Base-by-base conservation (phyloP, 2,329 filamentous ascomycete genomes). In the Neoascochyta sp. region DNA sequence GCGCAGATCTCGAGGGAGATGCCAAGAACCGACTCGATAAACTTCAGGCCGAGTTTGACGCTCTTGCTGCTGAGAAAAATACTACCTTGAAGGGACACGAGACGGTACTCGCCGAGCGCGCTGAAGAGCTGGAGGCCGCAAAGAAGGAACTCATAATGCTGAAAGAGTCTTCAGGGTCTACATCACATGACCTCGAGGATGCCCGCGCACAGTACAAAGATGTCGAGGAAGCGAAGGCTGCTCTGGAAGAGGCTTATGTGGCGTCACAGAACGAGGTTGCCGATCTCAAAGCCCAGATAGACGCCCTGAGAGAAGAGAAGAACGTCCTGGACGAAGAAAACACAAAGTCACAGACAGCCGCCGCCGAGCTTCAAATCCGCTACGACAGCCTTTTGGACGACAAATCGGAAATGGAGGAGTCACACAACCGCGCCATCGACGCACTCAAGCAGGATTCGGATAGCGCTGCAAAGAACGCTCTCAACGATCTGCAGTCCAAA, bases 1-100 rank as follows among this genome's bases (percentile, higher is more conserved):
- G 57, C 8, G 57, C 56, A 1, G 55, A 62, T 27, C 45, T 63
- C 4, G 57, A 63, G 26, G 54, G 54, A 5, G 57, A 62, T 24
- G 59, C 57, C 4, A 61, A 59, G 32, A 53, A 53, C 12, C 54
- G 48, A 4, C 36, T 62, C 7, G 45, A 57, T 9, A 44, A 54
- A 25, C 36, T 62, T 3, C 56, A 62, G 20, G 35, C 51, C n/a
- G 45, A 57, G 15, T 55, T 54, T 25, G 56, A 61, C 25, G 29
- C 40, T 2, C 43, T 60, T n/a, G 41, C 54, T 4, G 44, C 41
- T 5, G 56, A 60, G 24, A 61, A 58, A 34, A 53, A 51, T 14
- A 36, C 32, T 5, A 27, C 37, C 0, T 25, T 47, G 2, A 47
- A 53, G 27, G 34, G 52, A 9, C 49, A 59, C 18, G 48, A 50